Conservation (phyloP, 768 basidiomycete species). For the Lactarius hatsudake region DNA sequence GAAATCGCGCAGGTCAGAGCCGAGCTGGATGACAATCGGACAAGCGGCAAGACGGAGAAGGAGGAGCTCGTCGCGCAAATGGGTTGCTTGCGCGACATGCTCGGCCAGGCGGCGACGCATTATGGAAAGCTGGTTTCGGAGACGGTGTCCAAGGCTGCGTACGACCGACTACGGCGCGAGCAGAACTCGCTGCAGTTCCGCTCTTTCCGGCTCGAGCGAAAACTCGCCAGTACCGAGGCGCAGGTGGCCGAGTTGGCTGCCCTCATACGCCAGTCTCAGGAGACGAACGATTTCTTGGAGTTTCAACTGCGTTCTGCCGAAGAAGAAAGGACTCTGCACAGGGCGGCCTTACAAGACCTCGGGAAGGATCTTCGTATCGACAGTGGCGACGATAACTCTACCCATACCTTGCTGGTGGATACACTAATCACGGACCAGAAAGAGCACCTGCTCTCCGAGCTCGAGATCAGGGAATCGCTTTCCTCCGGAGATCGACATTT, state of each 20-base stretch:
- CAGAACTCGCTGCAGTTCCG: conserved; percentile 44
- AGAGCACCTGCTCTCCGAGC: conserved; percentile 13
- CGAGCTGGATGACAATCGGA: conserved; percentile 35
- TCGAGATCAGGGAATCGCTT: conserved; percentile 8
- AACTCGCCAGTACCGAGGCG: conserved; percentile 62
- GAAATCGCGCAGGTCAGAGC: conserved; percentile 39
- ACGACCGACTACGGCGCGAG: conserved; percentile 30
- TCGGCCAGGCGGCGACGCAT: conserved; percentile 50
- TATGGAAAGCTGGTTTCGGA: conserved; percentile 36
- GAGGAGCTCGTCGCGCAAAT: conserved; percentile 49
- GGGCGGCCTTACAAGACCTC: conserved; percentile 13
- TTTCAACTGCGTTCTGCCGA: conserved; percentile 29
- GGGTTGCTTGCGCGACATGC: conserved; percentile 46
- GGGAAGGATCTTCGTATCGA: neutral
- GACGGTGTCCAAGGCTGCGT: conserved; percentile 28
- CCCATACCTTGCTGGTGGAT: conserved; percentile 3
- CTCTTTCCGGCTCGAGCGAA: conserved; percentile 58
- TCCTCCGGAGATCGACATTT: conserved; percentile 12
- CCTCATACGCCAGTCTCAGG: conserved; percentile 56
- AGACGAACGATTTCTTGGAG: conserved; percentile 47
- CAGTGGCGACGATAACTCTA: neutral
- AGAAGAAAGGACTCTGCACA: conserved; percentile 25
- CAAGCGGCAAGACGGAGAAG: conserved; percentile 40
- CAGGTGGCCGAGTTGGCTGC: conserved; percentile 64
- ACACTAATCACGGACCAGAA: conserved; percentile 3